A percentile compares a stretch with the other conserved stretches of the same genome.
Conservation (phyloP, 805 yeast species). For the Lachancea thermotolerans region DNA sequence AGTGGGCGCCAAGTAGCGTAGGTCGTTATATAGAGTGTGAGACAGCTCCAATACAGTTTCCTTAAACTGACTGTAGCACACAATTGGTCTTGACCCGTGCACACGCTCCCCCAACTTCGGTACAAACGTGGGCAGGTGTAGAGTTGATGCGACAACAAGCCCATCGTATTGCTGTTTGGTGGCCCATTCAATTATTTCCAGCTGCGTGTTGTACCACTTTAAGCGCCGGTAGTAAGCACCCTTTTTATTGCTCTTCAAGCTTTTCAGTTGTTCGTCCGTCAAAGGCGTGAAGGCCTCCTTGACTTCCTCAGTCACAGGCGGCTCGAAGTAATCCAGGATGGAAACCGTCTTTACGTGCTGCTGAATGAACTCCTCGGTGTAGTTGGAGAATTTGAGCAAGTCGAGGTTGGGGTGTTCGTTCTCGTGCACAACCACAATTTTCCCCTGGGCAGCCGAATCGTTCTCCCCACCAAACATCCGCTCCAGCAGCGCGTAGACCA, state of each 20-base stretch:
- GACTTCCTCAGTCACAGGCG: constrained; percentile 45
- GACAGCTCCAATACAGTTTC: constrained; percentile 65
- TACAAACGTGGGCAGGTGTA: constrained; percentile 60
- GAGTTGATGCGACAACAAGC: constrained; percentile 62
- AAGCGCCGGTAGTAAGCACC: constrained; percentile 62
- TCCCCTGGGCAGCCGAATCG: constrained; percentile 36
- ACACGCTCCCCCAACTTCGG: constrained; percentile 55
- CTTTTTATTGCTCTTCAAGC: constrained; percentile 51
- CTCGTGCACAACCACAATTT: constrained; percentile 74
- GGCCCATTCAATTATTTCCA: constrained; percentile 45
- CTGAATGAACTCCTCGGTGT: constrained; percentile 44
- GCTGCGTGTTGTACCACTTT: constrained; percentile 37
- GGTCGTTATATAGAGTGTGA: constrained; percentile 62
- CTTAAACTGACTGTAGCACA: constrained; percentile 73
- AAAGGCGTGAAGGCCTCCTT: constrained; percentile 34
- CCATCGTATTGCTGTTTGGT: constrained; percentile 61
- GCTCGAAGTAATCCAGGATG: constrained; percentile 75
- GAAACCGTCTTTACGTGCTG: constrained; percentile 63
- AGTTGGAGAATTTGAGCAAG: constrained; percentile 60
- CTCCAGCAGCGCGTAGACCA: constrained; percentile 80
- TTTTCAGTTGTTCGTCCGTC: constrained; percentile 46
- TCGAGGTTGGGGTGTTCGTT: constrained; percentile 86
- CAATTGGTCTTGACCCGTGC: constrained; percentile 84
- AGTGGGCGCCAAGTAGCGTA: constrained; percentile 73
- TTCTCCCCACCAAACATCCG: constrained; percentile 57